Percentiles rank a stretch among this genome's conserved stretches.
Conservation (phyloP, 2,329 filamentous ascomycete species). For the Nannizziopsis arthrosporioides region DNA sequence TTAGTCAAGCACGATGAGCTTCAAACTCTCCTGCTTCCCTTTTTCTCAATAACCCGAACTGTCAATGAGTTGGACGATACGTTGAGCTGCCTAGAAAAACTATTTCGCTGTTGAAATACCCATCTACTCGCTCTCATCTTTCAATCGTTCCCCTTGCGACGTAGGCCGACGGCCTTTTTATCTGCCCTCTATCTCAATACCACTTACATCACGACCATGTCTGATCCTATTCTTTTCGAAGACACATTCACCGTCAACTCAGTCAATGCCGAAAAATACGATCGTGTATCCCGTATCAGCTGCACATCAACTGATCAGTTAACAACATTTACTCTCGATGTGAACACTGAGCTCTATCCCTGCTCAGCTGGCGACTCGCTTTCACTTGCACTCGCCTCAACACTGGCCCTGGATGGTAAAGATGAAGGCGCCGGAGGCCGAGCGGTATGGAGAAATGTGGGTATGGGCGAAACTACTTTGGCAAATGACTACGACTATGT, state of each 20-base stretch:
- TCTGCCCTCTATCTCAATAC: background rate
- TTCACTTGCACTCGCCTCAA: conserved; percentile 71
- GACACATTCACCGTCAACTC: conserved; percentile 75
- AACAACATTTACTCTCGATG: conserved; percentile 72
- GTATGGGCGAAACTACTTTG: conserved; percentile 46
- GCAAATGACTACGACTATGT: conserved; percentile 43
- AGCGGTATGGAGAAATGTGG: conserved; percentile 63
- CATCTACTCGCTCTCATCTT: too few species aligned
- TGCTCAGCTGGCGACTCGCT: conserved; percentile 62
- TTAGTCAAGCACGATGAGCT: too few species aligned
- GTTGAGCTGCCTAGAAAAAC: too few species aligned
- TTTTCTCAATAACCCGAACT: too few species aligned
- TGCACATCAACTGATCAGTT: conserved; percentile 63
- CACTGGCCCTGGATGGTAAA: conserved; percentile 77
- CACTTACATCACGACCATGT: conserved; percentile 44
- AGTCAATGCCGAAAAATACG: conserved; percentile 79
- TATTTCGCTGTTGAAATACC: too few species aligned
- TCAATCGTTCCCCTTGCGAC: too few species aligned
- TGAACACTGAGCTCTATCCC: conserved; percentile 88
- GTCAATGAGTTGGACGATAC: too few species aligned
- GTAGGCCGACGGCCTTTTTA: background rate
- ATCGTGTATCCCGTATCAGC: conserved; percentile 77
- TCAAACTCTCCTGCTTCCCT: too few species aligned
- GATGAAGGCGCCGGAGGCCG: conserved; percentile 50
- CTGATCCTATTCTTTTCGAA: conserved; percentile 87